Evolutionary conservation across 1,139 yeast genomes (phyloP), one percentile per base, ranked within the genome.

Genomic region (Spencermartinsiella ligniputridi): DNA sequence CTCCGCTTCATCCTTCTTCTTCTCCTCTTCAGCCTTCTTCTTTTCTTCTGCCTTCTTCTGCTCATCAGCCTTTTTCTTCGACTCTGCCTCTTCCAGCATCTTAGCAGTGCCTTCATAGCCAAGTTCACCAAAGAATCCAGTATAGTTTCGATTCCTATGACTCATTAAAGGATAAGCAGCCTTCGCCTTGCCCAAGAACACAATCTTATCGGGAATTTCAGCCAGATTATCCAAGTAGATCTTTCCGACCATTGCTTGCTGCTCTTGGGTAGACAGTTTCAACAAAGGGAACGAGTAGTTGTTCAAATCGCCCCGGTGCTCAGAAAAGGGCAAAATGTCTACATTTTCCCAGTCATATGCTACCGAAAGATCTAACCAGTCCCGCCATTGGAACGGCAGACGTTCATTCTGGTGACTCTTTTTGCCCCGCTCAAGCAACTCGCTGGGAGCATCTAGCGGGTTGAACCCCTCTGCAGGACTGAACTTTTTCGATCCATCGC

Each of bases 361-460:
- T 22, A 51, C 55, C 8, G 52, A 39, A 17, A 60, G 40, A 42
- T 61, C 62, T 15, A 60, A 50, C 63, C 64, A 61, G 41, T 60
- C 58, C 20, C 46, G 40, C 65, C 65, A 61, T 3, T 45, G 24
- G 37, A 61, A 61, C 3, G 35, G 20, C 37, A 52, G 54, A 3
- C 41, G 29, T 1, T 39, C 69, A 34, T 70, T 66, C 41, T 44
- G 67, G 32, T 53, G 71, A 32, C 16, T 3, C 8, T 20, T 13
- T 5, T 20, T 18, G 75, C 75, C 30, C 29, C 20, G 15, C 17
- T 24, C 27, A 3, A 21, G 17, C 18, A 30, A 20, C 9, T 21
- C 12, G n/a, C 21, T 18, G 15, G 39, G 41, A 6, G 52, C 52
- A 3, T 21, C 29, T 5, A 41, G 24, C n/a, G 52, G 50, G 22